Evolutionary conservation across 148 eudicot genomes (phyloP).

Genomic region (Fagopyrum esculentum): DNA sequence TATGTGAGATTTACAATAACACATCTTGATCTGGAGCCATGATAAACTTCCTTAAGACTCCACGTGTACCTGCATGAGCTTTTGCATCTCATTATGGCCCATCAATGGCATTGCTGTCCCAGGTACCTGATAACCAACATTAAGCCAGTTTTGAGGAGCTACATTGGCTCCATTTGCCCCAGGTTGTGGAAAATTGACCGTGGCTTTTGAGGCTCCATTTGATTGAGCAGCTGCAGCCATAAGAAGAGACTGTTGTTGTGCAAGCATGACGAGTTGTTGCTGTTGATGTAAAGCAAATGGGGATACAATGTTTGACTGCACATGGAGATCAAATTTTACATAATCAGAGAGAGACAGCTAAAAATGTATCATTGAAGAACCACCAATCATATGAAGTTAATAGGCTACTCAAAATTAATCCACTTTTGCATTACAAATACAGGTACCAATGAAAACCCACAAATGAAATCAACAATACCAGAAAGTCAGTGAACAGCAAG

Average conservation of each 20-base stretch:
- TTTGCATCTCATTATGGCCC: constrained; percentile 58
- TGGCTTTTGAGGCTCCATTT: constrained; percentile 43
- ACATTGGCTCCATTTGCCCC: constrained; percentile 45
- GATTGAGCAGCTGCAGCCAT: constrained; percentile 90
- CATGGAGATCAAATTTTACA: background rate
- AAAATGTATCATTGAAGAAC: background rate
- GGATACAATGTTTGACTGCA: constrained; percentile 1
- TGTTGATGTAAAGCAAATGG: constrained; percentile 12
- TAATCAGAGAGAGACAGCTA: background rate
- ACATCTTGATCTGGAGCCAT: background rate
- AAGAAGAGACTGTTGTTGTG: constrained; percentile 86
- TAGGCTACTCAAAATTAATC: background rate
- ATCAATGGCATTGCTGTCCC: constrained; percentile 52
- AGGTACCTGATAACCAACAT: constrained; percentile 69
- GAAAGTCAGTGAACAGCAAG: background rate
- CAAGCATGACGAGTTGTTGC: constrained; percentile 46
- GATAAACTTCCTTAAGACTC: background rate
- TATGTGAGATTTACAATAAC: background rate
- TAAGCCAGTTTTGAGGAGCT: constrained; percentile 65
- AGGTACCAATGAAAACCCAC: background rate
- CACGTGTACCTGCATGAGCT: constrained; percentile 56
- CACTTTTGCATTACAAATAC: background rate
- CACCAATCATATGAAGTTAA: background rate
- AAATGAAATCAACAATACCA: background rate
- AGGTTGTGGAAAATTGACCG: constrained; percentile 40